Percentiles rank a stretch among this genome's conserved stretches.
These are phyloP conservation scores for Leccinum glutinopallens DNA, from an alignment of 1,284 basidiomycete species.

Conservation along the genomic window DNA sequence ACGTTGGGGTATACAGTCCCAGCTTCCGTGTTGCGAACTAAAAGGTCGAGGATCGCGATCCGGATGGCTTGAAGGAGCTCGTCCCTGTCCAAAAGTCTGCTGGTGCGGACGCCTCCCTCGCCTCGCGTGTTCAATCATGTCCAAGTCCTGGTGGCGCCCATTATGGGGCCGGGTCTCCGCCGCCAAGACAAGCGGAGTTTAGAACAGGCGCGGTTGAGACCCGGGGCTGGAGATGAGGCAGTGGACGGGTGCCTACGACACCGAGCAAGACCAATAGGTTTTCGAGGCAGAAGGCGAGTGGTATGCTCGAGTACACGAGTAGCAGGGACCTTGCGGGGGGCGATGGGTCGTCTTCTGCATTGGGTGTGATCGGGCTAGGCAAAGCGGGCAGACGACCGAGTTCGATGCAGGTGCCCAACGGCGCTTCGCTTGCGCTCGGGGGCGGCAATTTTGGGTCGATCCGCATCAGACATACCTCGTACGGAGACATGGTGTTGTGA, in stretches of 20 bases:
- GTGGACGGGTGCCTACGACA: constrained; percentile 25
- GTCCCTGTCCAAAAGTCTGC: too few species aligned
- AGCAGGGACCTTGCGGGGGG: constrained; percentile 30
- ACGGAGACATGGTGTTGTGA: constrained; percentile 69
- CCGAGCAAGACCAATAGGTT: constrained; percentile 30
- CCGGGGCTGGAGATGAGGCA: constrained; percentile 13
- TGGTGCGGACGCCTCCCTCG: too few species aligned
- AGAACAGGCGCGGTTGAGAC: constrained; percentile 31
- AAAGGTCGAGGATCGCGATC: too few species aligned
- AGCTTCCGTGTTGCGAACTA: too few species aligned
- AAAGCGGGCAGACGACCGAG: constrained; percentile 41
- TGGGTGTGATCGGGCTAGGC: constrained; percentile 24
- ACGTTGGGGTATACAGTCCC: too few species aligned
- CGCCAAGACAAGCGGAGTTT: constrained; percentile 34
- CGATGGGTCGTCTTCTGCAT: constrained; percentile 31
- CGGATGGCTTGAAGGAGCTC: too few species aligned
- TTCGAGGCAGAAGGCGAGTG: constrained; percentile 32
- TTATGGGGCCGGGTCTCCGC: constrained; percentile 41
- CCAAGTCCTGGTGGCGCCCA: constrained; percentile 38
- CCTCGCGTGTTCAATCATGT: too few species aligned
- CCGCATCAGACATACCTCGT: constrained; percentile 46
- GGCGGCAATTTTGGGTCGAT: constrained; percentile 27
- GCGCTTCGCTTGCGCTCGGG: constrained; percentile 18
- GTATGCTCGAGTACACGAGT: constrained; percentile 28
- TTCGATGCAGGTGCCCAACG: constrained; percentile 47